phyloP scores from a whole-genome alignment of 805 yeast species.

The Starmerella tilneyi region DNA sequence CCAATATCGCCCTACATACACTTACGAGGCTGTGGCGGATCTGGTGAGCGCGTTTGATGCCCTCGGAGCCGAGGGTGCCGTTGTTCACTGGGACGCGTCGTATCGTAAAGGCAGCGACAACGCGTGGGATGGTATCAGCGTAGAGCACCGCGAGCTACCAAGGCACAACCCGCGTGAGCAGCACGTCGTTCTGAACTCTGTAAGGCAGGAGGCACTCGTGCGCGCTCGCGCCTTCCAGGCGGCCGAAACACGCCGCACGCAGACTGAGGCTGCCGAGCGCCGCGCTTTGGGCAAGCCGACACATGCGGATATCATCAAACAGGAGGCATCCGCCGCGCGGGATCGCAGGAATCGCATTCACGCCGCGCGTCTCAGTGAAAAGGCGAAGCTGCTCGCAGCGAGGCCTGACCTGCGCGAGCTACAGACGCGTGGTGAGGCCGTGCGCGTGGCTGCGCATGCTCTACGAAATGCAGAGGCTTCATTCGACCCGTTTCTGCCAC shows the following conservation, averaged over 20 bases:
- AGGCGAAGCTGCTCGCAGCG: slow-evolving; percentile 16
- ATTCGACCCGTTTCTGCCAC: slow-evolving; percentile 27
- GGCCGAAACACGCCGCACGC: slow-evolving; percentile 5
- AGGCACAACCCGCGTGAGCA: slow-evolving; percentile 54
- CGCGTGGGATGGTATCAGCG: slow-evolving; percentile 54
- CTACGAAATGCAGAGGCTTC: slow-evolving; percentile 21
- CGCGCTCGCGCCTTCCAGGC: slow-evolving; percentile 12
- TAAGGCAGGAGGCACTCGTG: slow-evolving; percentile 20
- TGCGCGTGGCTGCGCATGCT: slow-evolving; percentile 21
- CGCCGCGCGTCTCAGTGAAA: slow-evolving; percentile 14
- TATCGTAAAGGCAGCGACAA: slow-evolving; percentile 79
- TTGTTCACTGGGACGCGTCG: slow-evolving; percentile 68
- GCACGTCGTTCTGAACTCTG: slow-evolving; percentile 51
- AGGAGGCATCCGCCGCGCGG: slow-evolving; percentile 1
- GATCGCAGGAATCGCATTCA: slow-evolving; percentile 10
- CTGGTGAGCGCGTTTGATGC: slow-evolving; percentile 59
- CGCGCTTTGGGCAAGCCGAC: slow-evolving; percentile 20
- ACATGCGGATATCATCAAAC: slow-evolving; percentile 9
- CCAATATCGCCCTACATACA: slow-evolving; percentile 79
- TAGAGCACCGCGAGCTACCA: slow-evolving; percentile 50
- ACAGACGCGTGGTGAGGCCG: slow-evolving; percentile 19
- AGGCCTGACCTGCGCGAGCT: slow-evolving; percentile 25
- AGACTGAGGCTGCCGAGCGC: slow-evolving; percentile 10
- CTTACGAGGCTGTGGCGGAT: slow-evolving; percentile 89
- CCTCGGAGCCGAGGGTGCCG: slow-evolving; percentile 32